Evolutionary conservation across 192 early-diverging fungal species (phyloP), one percentile per base, ranked within the genome.

Genomic region (Coemansia sp.): DNA sequence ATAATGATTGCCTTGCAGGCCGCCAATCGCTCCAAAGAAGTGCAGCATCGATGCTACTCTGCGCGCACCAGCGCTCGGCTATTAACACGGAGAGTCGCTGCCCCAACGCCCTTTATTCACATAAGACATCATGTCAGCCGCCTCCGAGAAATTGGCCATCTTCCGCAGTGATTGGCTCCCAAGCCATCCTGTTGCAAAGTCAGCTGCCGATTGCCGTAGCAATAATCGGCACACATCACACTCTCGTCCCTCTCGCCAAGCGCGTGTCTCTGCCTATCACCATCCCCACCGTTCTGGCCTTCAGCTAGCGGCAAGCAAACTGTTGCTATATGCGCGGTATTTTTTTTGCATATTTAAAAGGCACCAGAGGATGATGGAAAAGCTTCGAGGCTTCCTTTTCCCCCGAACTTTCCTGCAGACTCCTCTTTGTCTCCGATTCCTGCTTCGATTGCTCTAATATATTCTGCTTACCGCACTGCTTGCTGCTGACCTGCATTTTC

Each of bases 121-220:
- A 46, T 14, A 10, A 46, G 39, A 2, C 17, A 17, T 4, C 9
- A 46, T 9, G 39, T 46, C 39, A 46, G 39, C 39, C 39, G 39
- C 39, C 39, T 29, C 51, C 62, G 62, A 64, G 33, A 64, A 64
- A 64, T 24, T 54, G 62, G 29, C 62, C 61, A 31, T 52, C 50
- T 27, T 51, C 22, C 50, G 24, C 11, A n/a, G 17, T 50, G 61
- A 62, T 62, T 62, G 61, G 61, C 19, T 20, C 50, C 27, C 51
- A 21, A n/a, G 50, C 27, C 42, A 27, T 17, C 6, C 6, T 31
- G 23, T 25, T 6, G 50, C 50, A 25, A 50, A 14, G 30, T 62
- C 61, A 62, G 61, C 61, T 52, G 61, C 30, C 25, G 62, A 64
- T 64, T 53, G 62, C 51, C 32, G 21, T 9, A 22, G 32, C 20